Conservation (phyloP, 208 protist genomes). For the Acanthamoeba castellanii region DNA sequence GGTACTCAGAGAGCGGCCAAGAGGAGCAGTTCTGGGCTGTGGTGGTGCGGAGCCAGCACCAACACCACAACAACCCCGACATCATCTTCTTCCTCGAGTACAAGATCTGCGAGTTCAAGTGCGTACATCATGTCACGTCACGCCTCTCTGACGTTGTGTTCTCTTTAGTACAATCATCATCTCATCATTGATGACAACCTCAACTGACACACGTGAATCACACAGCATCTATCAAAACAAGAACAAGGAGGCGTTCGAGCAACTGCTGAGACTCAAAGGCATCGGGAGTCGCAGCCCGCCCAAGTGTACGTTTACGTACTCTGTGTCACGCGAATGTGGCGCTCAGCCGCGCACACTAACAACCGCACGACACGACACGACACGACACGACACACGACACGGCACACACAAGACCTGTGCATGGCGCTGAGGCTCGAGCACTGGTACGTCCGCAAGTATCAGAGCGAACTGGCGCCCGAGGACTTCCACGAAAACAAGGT, state of each 20-base stretch:
- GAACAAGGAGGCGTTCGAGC: not conserved
- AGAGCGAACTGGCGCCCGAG: not conserved
- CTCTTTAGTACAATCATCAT: not conserved
- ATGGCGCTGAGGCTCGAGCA: constrained; percentile 22
- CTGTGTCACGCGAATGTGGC: too few species aligned
- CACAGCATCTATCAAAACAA: not conserved
- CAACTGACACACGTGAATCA: not conserved
- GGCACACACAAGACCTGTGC: not conserved
- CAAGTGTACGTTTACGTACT: not conserved
- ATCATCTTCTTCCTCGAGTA: constrained; percentile 5
- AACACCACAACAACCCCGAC: not conserved
- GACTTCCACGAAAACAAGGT: not conserved
- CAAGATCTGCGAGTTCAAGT: constrained; percentile 45
- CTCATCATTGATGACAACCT: too few species aligned
- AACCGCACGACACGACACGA: not conserved
- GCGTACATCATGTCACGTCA: not conserved
- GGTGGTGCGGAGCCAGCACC: not conserved
- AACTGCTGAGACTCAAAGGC: not conserved
- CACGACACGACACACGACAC: not conserved
- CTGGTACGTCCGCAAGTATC: constrained; percentile 29
- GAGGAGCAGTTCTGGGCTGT: not conserved
- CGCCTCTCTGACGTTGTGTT: not conserved
- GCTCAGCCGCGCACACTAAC: not conserved
- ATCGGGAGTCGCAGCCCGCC: not conserved
- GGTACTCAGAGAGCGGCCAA: not conserved